Base-by-base conservation (phyloP, 768 basidiomycete genomes). In the Xanthoconium purpureum region DNA sequence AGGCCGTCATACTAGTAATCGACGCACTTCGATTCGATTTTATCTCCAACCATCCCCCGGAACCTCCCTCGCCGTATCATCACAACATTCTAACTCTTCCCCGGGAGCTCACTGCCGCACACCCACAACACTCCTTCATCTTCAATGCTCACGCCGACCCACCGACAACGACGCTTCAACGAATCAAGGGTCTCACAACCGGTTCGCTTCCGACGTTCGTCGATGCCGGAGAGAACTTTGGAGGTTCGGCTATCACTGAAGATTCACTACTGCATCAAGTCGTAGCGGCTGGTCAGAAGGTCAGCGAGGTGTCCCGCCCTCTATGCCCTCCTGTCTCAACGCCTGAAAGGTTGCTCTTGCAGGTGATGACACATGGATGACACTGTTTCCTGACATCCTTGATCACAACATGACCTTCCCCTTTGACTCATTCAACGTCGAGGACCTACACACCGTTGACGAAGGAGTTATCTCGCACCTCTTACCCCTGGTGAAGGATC, bases 351-450 rank as follows among this genome's bases (percentile, higher is more conserved):
- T 91, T 50, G 91, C 89, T 1, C 89, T 98, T 69, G 92, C 92
- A 85, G 96, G 97, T 0, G 96, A 98, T 66, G 94, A 98, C 70
- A 99, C 97, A 0, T 99, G 97, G 97, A 83, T 89, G 72, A 82
- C 86, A 1, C 82, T 95, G 13, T 99, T 94, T 66, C 92, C 95
- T 0, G 74, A 81, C 50, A 74, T 83, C 6, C 94, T 98, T 62
- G 77, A 80, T 30, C 70, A 76, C 14, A 85, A 90, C 64, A 84
- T 89, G 78, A 79, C 88, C 1, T 88, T 84, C 66, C 88, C 95
- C 0, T 98, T 85, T 68, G 95, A 97, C 71, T 97, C 94, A 0
- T 98, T 99, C 80, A 94, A 98, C 71, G 97, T 99, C 56, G 97
- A 98, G 71, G 97, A 98, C 69, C 79, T 99, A 4, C 94, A 99